Evolutionary conservation across 164 flowering plant genomes (phyloP), one percentile per base, ranked within the genome.

Genomic region (Umbilicus rupestris): DNA sequence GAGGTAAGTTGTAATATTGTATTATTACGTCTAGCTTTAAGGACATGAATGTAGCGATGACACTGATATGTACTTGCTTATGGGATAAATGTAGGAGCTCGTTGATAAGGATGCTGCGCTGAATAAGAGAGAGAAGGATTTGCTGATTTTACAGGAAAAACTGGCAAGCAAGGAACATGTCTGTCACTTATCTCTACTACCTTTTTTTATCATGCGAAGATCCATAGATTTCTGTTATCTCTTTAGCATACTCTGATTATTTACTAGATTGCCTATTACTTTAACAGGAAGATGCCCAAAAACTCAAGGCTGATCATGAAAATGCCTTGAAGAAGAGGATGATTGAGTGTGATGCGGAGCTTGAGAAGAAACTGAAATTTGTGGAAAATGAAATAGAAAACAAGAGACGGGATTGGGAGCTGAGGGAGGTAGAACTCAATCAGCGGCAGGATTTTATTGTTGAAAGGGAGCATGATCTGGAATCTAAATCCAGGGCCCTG

Each of bases 401-500:
- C 62, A 86, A 83, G 78, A 84, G 94, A 74, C 81, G 93, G 50
- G 84, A 78, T 62, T 88, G 79, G 85, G 96, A 90, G 76, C 76
- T 88, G 75, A 82, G 76, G 76, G 99, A 92, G 74, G 72, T 85
- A 57, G 95, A 95, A 74, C 73, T 92, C 37, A 74, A 64, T 29
- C 82, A 83, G n/a, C 76, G 76, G 68, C 96, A 90, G 71, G 94
- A 90, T 41, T 63, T 70, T 5, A 44, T 87, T 9, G 28, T 44
- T 41, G 93, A 86, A 68, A 85, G 64, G 78, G 87, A 83, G 70
- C 84, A 80, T 71, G 97, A 95, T 0, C 68, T 88, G 73, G 87
- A 85, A 58, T 70, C 73, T 65, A 78, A 76, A 68, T 78, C 80
- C 8, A 78, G 71, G 67, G 77, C 68, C 11, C 58, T 95, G 72